Conservation (phyloP, 768 basidiomycete species). For the Agaricus sinodeliciosus region DNA sequence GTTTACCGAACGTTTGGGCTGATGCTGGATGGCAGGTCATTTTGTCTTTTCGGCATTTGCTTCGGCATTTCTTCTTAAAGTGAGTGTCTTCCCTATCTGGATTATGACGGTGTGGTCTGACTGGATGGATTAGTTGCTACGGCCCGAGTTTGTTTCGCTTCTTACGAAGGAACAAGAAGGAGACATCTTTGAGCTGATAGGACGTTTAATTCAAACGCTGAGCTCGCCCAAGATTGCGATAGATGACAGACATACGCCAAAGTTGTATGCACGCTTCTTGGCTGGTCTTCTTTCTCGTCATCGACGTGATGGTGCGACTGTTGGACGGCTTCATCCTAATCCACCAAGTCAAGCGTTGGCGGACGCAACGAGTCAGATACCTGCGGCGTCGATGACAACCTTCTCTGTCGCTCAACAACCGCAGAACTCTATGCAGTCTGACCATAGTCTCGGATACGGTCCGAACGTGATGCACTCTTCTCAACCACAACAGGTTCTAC, state of each 20-base stretch:
- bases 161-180: conserved; percentile 56
- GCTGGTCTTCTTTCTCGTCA: conserved; percentile 63
- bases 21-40: conserved; percentile 38
- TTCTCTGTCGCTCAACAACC: conserved; percentile 20
- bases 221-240: conserved; percentile 70
- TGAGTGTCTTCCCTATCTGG: conserved; percentile 19
- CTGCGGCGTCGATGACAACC: conserved; percentile 20
- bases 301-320: conserved; percentile 60
- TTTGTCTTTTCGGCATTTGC: conserved; percentile 80
- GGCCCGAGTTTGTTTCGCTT: conserved; percentile 65
- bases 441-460: conserved; percentile 15
- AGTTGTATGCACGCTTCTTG: conserved; percentile 75
- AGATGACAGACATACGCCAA: conserved; percentile 77
- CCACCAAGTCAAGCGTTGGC: conserved; percentile 35
- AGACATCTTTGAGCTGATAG: conserved; percentile 67
- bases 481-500: conserved; percentile 9
- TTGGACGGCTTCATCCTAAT: conserved; percentile 45
- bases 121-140: conserved; percentile 43
- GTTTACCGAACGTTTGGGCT: not conserved
- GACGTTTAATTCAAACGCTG: conserved; percentile 64
- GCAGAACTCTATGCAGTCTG: conserved; percentile 10
- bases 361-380: conserved; percentile 9
- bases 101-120: not conserved
- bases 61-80: conserved; percentile 79
- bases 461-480: conserved; percentile 12